Conservation (phyloP, 257 asterid species). For the Linderniella brevidens region DNA sequence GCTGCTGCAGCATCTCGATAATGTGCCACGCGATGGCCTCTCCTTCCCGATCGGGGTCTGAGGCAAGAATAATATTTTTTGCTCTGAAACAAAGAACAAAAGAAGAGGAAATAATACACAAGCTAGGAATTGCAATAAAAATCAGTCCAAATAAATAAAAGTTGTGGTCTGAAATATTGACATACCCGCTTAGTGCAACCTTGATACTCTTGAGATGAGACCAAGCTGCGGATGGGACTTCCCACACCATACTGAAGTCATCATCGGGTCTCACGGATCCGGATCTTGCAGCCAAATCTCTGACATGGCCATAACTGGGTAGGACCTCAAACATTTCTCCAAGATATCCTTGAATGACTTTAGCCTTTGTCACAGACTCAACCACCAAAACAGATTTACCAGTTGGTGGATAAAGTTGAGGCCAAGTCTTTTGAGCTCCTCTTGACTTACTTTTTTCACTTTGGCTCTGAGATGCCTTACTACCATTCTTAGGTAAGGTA, state of each 20-base stretch:
- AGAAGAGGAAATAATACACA: too few species aligned
- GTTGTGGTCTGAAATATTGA: too few species aligned
- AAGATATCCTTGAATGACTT: slow-evolving; percentile 87
- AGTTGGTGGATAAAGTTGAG: slow-evolving; percentile 62
- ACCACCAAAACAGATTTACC: slow-evolving; percentile 66
- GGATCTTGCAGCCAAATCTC: slow-evolving; percentile 95
- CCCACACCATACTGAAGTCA: slow-evolving; percentile 97
- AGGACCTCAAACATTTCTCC: slow-evolving; percentile 90
- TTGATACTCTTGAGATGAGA: slow-evolving; percentile 84
- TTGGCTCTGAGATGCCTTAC: slow-evolving; percentile 14
- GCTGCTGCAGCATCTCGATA: slow-evolving; percentile 84
- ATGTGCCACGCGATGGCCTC: slow-evolving; percentile 99
- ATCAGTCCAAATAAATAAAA: too few species aligned
- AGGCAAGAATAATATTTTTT: slow-evolving; percentile 80
- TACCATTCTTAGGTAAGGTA: slow-evolving; percentile 17
- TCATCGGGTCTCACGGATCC: slow-evolving; percentile 95
- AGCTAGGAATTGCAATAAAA: too few species aligned
- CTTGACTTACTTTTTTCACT: slow-evolving; percentile 16
- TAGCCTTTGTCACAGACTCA: slow-evolving; percentile 80
- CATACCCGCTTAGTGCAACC: slow-evolving; percentile 85
- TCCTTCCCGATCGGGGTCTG: slow-evolving; percentile 98
- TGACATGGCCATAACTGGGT: slow-evolving; percentile 89
- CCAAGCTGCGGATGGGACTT: slow-evolving; percentile 93
- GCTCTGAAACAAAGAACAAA: slow-evolving; percentile 47
- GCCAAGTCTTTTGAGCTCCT: slow-evolving; percentile 26